Conservation (phyloP, 1,284 basidiomycete species). For the Vanrija sp. region DNA sequence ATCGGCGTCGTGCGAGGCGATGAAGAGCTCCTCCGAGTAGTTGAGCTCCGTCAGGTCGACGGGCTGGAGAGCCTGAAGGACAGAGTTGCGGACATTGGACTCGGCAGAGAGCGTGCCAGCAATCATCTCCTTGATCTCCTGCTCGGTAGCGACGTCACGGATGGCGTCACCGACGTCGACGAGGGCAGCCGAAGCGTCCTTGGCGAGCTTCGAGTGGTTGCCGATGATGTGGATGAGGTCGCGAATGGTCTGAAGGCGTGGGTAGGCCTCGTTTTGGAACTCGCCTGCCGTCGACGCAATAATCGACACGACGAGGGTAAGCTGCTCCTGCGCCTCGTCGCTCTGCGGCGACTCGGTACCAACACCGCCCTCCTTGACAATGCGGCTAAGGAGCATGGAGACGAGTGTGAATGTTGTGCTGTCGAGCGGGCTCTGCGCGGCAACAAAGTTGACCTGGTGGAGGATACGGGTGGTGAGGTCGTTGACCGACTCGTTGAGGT, state of each 20-base stretch:
- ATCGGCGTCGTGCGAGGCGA: slow-evolving; percentile 86
- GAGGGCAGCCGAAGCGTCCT: slow-evolving; percentile 79
- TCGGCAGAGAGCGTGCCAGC: slow-evolving; percentile 79
- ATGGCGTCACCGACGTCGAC: slow-evolving; percentile 81
- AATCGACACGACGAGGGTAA: slow-evolving; percentile 77
- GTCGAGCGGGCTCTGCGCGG: slow-evolving; percentile 79
- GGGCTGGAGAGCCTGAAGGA: slow-evolving; percentile 85
- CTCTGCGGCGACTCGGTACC: slow-evolving; percentile 55
- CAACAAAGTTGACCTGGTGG: slow-evolving; percentile 76
- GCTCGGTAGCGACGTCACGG: slow-evolving; percentile 59
- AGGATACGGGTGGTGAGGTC: slow-evolving; percentile 79
- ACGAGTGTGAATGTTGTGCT: slow-evolving; percentile 77
- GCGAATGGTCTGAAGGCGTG: slow-evolving; percentile 65
- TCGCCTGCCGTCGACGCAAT: slow-evolving; percentile 80
- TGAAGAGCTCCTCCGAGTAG: slow-evolving; percentile 85
- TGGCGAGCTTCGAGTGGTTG: slow-evolving; percentile 74
- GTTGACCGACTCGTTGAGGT: slow-evolving; percentile 59
- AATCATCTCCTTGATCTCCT: slow-evolving; percentile 67
- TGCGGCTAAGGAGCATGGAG: slow-evolving; percentile 69
- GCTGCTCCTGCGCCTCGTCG: slow-evolving; percentile 81
- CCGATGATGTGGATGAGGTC: slow-evolving; percentile 72
- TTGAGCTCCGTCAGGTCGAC: slow-evolving; percentile 93
- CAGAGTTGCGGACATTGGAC: slow-evolving; percentile 80
- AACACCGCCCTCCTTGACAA: slow-evolving; percentile 69
- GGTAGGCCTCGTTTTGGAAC: slow-evolving; percentile 64